These are phyloP conservation scores for Dalbergia cochinchinensis DNA, from an alignment of 306 rosid genomes.

Conservation along the genomic window DNA sequence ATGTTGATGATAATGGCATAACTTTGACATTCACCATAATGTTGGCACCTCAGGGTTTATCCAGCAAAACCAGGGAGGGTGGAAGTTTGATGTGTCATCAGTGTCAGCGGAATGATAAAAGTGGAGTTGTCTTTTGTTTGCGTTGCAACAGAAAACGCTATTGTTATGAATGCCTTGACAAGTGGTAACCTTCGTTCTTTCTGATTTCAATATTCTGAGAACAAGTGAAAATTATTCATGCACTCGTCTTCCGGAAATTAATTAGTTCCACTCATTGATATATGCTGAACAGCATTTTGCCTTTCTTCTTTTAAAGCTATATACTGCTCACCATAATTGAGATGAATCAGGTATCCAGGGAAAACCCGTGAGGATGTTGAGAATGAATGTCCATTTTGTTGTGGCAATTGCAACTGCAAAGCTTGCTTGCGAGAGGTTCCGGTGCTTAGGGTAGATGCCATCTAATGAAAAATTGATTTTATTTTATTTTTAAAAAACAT, in stretches of 20 bases:
- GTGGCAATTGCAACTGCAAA: conserved; percentile 75
- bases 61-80: conserved; percentile 46
- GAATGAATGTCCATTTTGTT: conserved; percentile 67
- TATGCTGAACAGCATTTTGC: neutral
- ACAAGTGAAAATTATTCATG: neutral
- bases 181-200: conserved; percentile 53
- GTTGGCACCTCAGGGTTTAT: conserved; percentile 36
- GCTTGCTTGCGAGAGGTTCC: conserved; percentile 69
- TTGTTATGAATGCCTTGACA: conserved; percentile 64
- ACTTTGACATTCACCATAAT: neutral
- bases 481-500: neutral
- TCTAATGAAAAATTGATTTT: conserved; percentile 5
- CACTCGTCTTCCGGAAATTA: neutral
- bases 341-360: conserved; percentile 69
- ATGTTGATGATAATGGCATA: conserved; percentile 10
- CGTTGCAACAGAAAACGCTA: conserved; percentile 61
- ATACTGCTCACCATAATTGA: conserved; percentile 29
- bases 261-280: conserved; percentile 22
- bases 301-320: conserved; percentile 11
- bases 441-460: conserved; percentile 43
- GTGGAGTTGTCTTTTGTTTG: conserved; percentile 64
- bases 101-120: conserved; percentile 71
- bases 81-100: conserved; percentile 84
- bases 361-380: conserved; percentile 57
- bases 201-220: neutral